Percentiles rank a stretch among this genome's conserved stretches.
Conservation (phyloP, 495 filamentous ascomycete species). For the Talaromyces proteolyticus region DNA sequence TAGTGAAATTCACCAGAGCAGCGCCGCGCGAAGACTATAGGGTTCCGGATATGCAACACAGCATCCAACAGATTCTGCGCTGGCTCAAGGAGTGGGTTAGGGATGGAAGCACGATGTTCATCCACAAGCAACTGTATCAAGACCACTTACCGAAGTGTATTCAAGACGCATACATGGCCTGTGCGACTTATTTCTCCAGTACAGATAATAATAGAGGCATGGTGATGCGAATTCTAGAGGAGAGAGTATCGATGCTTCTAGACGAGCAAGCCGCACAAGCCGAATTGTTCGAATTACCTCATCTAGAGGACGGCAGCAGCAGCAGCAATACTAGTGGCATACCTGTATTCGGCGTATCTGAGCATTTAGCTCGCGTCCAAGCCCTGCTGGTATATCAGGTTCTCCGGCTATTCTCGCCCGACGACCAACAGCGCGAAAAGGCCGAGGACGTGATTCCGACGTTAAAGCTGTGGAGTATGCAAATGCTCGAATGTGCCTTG, state of each 20-base stretch:
- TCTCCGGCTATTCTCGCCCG: slow-evolving; percentile 52
- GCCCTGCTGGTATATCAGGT: slow-evolving; percentile 33
- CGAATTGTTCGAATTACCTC: too few relatives aligned
- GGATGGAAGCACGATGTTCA: slow-evolving; percentile 3
- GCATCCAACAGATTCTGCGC: not conserved
- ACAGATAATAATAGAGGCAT: not conserved
- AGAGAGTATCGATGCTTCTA: not conserved
- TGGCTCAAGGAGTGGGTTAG: slow-evolving; percentile 5
- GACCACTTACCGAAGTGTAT: slow-evolving; percentile 1
- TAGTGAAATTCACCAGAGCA: too few relatives aligned
- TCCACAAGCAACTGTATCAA: slow-evolving; percentile 1
- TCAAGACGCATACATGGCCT: slow-evolving; percentile 2
- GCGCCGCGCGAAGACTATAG: too few relatives aligned
- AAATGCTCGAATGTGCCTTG: slow-evolving; percentile 6
- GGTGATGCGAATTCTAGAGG: slow-evolving; percentile 2
- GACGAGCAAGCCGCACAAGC: slow-evolving; percentile 35
- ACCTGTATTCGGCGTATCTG: slow-evolving; percentile 20
- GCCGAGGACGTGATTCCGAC: slow-evolving; percentile 41
- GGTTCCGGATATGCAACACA: too few relatives aligned
- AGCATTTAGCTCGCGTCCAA: slow-evolving; percentile 23
- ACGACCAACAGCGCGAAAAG: slow-evolving; percentile 39
- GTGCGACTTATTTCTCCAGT: slow-evolving; percentile 5
- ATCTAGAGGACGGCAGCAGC: too few relatives aligned
- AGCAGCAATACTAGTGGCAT: too few relatives aligned
- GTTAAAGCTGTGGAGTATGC: slow-evolving; percentile 13